Base-by-base conservation (phyloP, 345 rosid genomes). In the Bruguiera gymnorhiza region DNA sequence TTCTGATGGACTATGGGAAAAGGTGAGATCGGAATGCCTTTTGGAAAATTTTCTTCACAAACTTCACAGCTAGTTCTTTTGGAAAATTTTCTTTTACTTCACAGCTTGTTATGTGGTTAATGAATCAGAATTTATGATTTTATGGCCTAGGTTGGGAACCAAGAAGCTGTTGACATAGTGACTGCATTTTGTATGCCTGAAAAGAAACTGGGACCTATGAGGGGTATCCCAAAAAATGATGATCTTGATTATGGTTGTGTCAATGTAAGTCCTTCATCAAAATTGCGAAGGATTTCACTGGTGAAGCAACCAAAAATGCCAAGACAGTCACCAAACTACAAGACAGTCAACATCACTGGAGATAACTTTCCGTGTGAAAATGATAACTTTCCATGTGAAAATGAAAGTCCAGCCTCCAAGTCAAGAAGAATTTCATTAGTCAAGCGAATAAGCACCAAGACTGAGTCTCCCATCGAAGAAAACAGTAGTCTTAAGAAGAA, bases 1-100 rank as follows among this genome's bases (percentile, higher is more conserved):
- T 73, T 88, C 93, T 63, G 97, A 86, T 86, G 97, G 96, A 30
- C 78, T 90, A 20, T 93, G 97, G 97, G 90, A 85, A 62, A 72
- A 81, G 86, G 95, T 85, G 43, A 65, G 80, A 27, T 58, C 19
- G 11, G 10, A 61, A 59, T 50, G 36, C 37, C 23, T 18, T 21
- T 15, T 16, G 65, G 65, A 73, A 50, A 21, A 6, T 60, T 8
- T 24, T 21, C 29, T 19, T 24, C 55, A 56, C 10, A 24, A 70
- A 18, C 39, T 63, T 24, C n/a, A 18, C 46, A 1, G n/a, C n/a
- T 51, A 2, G 66, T 30, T 51, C 19, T 60, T 57, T 11, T 13
- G 1, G 50, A 1, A 43, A 43, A 13, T 13, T 43, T 18, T 43
- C 18, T 43, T 3, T 10, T 15, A 39, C 46, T 27, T 27, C 29